Conservation (phyloP, 768 basidiomycete species). For the Leccinum variicolor region DNA sequence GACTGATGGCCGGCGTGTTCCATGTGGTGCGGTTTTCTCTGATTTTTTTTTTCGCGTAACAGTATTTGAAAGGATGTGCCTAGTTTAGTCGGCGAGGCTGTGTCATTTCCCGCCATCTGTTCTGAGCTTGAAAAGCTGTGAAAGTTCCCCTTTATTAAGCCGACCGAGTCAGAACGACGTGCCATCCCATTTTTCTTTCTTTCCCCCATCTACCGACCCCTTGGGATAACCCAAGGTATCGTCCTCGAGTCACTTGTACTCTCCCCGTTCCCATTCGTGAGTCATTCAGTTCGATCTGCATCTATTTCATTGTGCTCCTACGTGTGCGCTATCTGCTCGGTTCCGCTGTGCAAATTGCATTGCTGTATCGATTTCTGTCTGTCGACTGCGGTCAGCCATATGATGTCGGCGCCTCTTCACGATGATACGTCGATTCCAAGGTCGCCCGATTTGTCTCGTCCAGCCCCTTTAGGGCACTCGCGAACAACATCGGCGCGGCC, state of each 20-base stretch:
- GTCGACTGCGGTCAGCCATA: conserved; percentile 25
- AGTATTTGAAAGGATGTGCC: conserved; percentile 1
- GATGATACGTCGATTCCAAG: conserved; percentile 19
- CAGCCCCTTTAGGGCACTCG: conserved; percentile 23
- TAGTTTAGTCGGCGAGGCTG: conserved; percentile 14
- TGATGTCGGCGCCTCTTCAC: conserved; percentile 9
- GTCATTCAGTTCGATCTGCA: conserved; percentile 25
- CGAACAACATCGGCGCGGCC: conserved; percentile 31
- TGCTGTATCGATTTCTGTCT: conserved; percentile 26
- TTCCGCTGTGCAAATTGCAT: conserved; percentile 17
- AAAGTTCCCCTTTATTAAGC: conserved; percentile 29
- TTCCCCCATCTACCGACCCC: conserved; percentile 18
- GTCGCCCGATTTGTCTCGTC: conserved; percentile 35
- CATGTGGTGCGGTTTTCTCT: neutral
- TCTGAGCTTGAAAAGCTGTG: conserved; percentile 38
- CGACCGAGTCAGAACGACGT: conserved; percentile 22
- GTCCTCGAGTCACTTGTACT: conserved; percentile 25
- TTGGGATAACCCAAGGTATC: conserved; percentile 17
- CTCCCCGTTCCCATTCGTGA: conserved; percentile 19
- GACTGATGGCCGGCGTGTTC: neutral
- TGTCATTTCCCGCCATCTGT: conserved; percentile 24
- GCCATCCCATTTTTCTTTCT: conserved; percentile 6
- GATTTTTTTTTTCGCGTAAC: neutral
- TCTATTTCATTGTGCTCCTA: conserved; percentile 28
- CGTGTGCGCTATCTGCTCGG: conserved; percentile 25